These are phyloP conservation scores for Trichoderma gracile DNA, from an alignment of 2,329 filamentous ascomycete genomes.

Conservation along the genomic window DNA sequence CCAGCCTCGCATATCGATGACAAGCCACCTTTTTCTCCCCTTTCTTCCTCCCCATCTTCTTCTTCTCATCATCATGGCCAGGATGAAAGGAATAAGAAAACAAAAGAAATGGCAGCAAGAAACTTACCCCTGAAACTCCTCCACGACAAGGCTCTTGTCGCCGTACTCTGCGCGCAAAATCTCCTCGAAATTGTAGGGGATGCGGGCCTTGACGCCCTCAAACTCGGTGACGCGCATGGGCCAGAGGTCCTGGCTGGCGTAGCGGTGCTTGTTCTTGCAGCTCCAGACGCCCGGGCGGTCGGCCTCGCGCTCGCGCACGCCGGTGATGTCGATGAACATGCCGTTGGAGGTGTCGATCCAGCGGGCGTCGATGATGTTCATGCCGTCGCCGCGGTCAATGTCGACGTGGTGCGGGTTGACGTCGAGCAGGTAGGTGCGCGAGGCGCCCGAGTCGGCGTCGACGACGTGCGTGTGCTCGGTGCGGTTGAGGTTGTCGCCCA, in stretches of 20 bases:
- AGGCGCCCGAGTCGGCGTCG: conserved; percentile 34
- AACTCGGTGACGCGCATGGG: conserved; percentile 73
- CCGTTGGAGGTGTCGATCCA: conserved; percentile 79
- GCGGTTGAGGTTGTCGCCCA: conserved; percentile 68
- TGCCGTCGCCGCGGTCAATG: conserved; percentile 62
- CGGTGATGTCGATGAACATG: conserved; percentile 83
- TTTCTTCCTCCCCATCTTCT: not conserved
- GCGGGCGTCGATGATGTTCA: conserved; percentile 80
- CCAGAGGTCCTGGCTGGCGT: conserved; percentile 70
- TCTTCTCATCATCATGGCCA: no score
- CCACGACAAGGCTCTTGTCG: conserved; percentile 59
- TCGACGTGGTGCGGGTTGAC: conserved; percentile 70
- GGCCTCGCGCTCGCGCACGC: conserved; percentile 65
- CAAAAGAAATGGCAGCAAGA: no score
- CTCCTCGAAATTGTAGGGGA: conserved; percentile 69
- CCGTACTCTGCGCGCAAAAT: conserved; percentile 68
- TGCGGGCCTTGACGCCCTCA: conserved; percentile 68
- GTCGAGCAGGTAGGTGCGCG: conserved; percentile 67
- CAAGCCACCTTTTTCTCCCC: not conserved
- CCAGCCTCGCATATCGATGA: not conserved
- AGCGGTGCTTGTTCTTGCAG: conserved; percentile 79
- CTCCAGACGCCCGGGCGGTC: conserved; percentile 66
- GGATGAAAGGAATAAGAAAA: no score
- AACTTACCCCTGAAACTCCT: conserved; percentile 62
- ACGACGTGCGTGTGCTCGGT: conserved; percentile 60